Evolutionary conservation across 2,329 filamentous ascomycete species (phyloP).

Genomic region (Samsoniella hepiali): DNA sequence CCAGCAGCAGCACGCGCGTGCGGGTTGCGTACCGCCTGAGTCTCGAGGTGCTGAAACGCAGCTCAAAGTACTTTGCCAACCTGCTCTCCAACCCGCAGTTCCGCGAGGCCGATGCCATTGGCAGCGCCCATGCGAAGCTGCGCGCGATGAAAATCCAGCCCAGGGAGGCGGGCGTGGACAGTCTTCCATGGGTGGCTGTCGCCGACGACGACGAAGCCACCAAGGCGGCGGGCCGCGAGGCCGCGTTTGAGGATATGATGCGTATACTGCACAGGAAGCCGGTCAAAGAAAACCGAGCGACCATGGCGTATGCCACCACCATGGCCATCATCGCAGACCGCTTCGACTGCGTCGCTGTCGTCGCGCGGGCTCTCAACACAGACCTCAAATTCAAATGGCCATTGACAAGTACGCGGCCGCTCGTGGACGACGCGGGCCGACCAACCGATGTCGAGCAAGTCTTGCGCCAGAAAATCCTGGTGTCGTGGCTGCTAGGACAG

Average conservation of each 20-base stretch:
- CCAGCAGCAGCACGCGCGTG: slow-evolving; percentile 35
- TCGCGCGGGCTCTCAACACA: slow-evolving; percentile 52
- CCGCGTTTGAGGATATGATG: slow-evolving; percentile 64
- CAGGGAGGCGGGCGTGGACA: slow-evolving; percentile 43
- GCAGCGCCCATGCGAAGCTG: slow-evolving; percentile 49
- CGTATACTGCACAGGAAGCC: slow-evolving; percentile 58
- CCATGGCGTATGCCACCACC: slow-evolving; percentile 62
- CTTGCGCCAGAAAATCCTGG: slow-evolving; percentile 65
- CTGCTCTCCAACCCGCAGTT: slow-evolving; percentile 63
- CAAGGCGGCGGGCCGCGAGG: slow-evolving; percentile 55
- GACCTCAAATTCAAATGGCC: slow-evolving; percentile 55
- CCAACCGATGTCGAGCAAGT: slow-evolving; percentile 56
- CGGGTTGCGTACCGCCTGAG: slow-evolving; percentile 58
- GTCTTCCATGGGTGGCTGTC: slow-evolving; percentile 63
- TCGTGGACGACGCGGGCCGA: slow-evolving; percentile 36
- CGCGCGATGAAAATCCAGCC: slow-evolving; percentile 45
- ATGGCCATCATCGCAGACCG: slow-evolving; percentile 70
- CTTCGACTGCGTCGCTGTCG: slow-evolving; percentile 60
- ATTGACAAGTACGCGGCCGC: slow-evolving; percentile 38
- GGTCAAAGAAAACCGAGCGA: slow-evolving; percentile 40
- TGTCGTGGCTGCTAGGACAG: slow-evolving; percentile 63
- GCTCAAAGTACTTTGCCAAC: slow-evolving; percentile 68
- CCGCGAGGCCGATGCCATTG: slow-evolving; percentile 57
- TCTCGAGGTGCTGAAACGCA: slow-evolving; percentile 51
- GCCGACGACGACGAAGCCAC: slow-evolving; percentile 68